Evolutionary conservation across 495 filamentous ascomycete species (phyloP).

Genomic region (Hypoxylon rickii): DNA sequence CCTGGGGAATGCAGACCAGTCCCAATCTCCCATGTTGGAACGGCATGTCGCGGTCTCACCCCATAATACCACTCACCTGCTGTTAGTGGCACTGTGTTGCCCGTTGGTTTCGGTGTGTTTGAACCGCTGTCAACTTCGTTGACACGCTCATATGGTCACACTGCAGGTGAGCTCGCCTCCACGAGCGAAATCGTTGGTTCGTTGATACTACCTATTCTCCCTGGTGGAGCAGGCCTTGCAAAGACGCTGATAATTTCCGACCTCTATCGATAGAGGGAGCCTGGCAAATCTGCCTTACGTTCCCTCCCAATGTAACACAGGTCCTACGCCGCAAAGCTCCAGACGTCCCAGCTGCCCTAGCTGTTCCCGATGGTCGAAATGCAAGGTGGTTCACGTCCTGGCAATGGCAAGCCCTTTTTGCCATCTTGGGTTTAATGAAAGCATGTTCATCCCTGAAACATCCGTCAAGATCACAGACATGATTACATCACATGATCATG

Average conservation of each 20-base stretch:
- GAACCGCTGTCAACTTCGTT: conserved; percentile 25
- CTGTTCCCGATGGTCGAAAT: conserved; percentile 4
- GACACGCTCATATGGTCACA: conserved; percentile 26
- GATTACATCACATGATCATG: conserved; percentile 9
- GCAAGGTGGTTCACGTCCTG: conserved; percentile 1
- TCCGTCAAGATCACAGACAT: conserved; percentile 2
- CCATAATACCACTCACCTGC: conserved; percentile 18
- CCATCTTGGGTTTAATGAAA: conserved; percentile 1
- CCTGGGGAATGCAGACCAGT: conserved; percentile 27
- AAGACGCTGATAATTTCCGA: not conserved
- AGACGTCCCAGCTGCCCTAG: conserved; percentile 8
- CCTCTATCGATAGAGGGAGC: conserved; percentile 11
- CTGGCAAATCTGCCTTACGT: conserved; percentile 16
- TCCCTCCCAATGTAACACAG: conserved; percentile 14
- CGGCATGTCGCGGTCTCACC: conserved; percentile 32
- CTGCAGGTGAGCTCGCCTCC: conserved; percentile 34
- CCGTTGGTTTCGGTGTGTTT: conserved; percentile 29
- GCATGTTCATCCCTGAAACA: conserved; percentile 24
- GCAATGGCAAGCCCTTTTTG: not conserved
- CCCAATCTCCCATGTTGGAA: conserved; percentile 32
- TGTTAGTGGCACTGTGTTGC: conserved; percentile 21
- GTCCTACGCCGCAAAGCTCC: conserved; percentile 9
- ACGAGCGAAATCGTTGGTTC: conserved; percentile 27
- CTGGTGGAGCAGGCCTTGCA: not conserved
- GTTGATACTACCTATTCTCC: too few species aligned